Evolutionary conservation across 768 basidiomycete species (phyloP).

Genomic region (Dacryopinax primogenitus): DNA sequence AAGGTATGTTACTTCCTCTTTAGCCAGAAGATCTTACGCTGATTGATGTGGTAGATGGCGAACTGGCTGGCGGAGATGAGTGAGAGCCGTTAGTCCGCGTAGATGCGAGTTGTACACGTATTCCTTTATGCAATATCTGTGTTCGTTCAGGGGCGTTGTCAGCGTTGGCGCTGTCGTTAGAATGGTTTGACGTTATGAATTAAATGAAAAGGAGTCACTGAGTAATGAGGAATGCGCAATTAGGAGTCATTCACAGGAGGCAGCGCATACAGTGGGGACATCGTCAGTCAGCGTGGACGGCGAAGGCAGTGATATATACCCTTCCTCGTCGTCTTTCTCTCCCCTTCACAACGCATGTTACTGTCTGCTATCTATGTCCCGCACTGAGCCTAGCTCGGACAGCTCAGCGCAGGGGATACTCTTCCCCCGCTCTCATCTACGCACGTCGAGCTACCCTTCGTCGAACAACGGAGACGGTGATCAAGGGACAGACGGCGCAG

Average conservation of each 20-base stretch:
- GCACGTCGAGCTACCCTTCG: conserved; percentile 7
- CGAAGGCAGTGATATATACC: not conserved
- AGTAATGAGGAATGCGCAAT: too few relatives aligned
- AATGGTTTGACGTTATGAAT: too few relatives aligned
- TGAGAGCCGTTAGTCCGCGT: not conserved
- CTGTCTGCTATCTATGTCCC: not conserved
- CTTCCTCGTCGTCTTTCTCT: not conserved
- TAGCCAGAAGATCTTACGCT: not conserved
- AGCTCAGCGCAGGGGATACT: not conserved
- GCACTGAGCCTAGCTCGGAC: not conserved
- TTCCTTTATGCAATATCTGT: not conserved
- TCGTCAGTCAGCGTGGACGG: too few relatives aligned
- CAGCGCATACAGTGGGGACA: too few relatives aligned
- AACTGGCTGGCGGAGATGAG: not conserved
- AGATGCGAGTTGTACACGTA: not conserved
- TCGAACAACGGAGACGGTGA: too few relatives aligned
- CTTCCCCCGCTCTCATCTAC: not conserved
- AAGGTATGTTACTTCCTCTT: conserved; percentile 41
- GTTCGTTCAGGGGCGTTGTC: not conserved
- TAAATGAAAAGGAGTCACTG: too few relatives aligned
- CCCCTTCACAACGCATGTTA: not conserved
- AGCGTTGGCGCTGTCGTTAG: too few relatives aligned
- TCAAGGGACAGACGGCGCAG: not conserved
- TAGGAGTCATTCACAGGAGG: too few relatives aligned
- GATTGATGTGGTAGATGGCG: not conserved